These are phyloP conservation scores for Aleurites moluccanus DNA, from an alignment of 441 rosid genomes.

Conservation along the genomic window DNA sequence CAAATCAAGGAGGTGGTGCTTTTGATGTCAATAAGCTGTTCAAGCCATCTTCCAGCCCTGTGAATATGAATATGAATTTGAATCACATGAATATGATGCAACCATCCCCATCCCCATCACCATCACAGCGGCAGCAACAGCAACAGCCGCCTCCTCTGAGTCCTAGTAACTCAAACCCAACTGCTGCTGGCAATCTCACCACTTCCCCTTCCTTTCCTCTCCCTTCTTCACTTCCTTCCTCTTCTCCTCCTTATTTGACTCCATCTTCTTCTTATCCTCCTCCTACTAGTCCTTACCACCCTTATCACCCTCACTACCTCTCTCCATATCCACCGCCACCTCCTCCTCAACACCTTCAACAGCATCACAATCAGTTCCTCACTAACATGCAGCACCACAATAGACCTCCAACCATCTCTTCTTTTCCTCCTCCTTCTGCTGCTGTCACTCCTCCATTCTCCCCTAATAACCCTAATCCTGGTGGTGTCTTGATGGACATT, in stretches of 20 bases:
- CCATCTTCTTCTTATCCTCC: slow-evolving; percentile 65
- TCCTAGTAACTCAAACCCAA: slow-evolving; percentile 15
- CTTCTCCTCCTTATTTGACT: slow-evolving; percentile 36
- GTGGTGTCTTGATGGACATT: slow-evolving; percentile 43
- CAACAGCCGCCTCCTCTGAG: slow-evolving; percentile 25
- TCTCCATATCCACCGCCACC: slow-evolving; percentile 40
- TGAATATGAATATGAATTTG: slow-evolving; percentile 9
- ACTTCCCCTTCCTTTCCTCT: slow-evolving; percentile 45
- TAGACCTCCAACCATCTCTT: slow-evolving; percentile 31
- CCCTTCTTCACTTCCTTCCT: slow-evolving; percentile 28
- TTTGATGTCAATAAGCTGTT: slow-evolving; percentile 43
- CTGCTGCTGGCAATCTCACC: slow-evolving; percentile 22
- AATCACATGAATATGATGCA: slow-evolving; percentile 13
- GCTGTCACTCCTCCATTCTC: slow-evolving; percentile 26
- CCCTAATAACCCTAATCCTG: slow-evolving; percentile 32
- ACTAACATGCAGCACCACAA: slow-evolving; percentile 25
- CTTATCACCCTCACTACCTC: slow-evolving; percentile 35
- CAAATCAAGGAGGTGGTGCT: slow-evolving; percentile 20
- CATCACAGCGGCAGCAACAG: no score
- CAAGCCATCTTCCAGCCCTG: slow-evolving; percentile 40
- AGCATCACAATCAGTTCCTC: slow-evolving; percentile 26
- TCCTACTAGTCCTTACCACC: slow-evolving; percentile 47
- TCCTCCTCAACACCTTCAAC: slow-evolving; percentile 29
- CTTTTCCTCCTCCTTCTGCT: slow-evolving; percentile 22
- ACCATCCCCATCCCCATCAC: slow-evolving; percentile 15